Evolutionary conservation across 495 filamentous ascomycete species (phyloP), one percentile per base, ranked within the genome.

Genomic region (Mytilinidion resinicola): DNA sequence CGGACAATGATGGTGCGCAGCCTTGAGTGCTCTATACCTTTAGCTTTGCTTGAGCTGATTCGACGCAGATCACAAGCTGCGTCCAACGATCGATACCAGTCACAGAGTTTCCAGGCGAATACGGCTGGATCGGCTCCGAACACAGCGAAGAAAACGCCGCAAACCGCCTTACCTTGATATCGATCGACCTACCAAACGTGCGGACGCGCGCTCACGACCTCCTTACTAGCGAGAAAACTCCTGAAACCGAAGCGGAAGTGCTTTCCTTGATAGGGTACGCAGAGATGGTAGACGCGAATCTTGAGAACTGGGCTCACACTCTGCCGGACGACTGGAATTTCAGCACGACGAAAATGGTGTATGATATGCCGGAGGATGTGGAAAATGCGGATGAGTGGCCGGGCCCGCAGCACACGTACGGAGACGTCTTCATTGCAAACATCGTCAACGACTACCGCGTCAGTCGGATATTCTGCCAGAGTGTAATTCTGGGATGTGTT

Each of bases 401-500:
- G 4, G 69, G 69, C 6, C 59, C 62, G 8, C 57, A 68, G 49
- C 67, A 71, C 38, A 57, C 61, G 10, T 71, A 71, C 39, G 51
- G 66, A 21, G 67, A 70, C 51, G 51, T 70, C 5, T 51, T 50
- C 49, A 56, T 68, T 33, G 65, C 69, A 10, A 69, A 57, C 35
- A 60, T 69, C 52, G 30, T 66, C 20, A 69, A 71, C 51, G 63
- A 71, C 42, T 65, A 71, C 53, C 58, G 69, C 8, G 62, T 70
- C 12, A 61, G 57, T 34, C 65, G 69, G 8, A 71, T 71, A 41
- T 71, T 66, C 55, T 69, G 67, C 41, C 65, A 68, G 37, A 48
- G 55, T 1, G 63, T 68, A 46, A 64, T 71, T 25, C 53, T 69
- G 9, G 53, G 51, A 6, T 69, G 67, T 38, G 19, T 55, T 1